Evolutionary conservation across 371 early-diverging fungal species (phyloP), one percentile per base, ranked within the genome.

Genomic region (Cokeromyces recurvatus): DNA sequence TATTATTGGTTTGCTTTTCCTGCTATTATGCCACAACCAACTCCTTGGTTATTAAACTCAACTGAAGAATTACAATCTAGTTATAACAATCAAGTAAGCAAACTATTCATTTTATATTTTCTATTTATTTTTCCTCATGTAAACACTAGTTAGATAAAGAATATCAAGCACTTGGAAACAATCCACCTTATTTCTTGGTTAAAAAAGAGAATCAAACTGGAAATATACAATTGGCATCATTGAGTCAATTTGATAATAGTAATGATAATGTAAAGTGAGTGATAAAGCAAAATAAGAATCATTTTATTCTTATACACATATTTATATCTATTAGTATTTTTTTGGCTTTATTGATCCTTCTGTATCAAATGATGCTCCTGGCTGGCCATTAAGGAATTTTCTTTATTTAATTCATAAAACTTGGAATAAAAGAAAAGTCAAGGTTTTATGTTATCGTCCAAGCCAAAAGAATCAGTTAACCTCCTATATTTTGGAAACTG

Each of bases 1-100:
- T 86, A 84, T 66, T 94, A 93, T 64, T 93, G 93, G 94, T 89
- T 92, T 55, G 91, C 81, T 9, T 94, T 91, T 57, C 97, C 97
- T 2, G 93, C 92, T 0, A 45, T 90, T 7, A 61, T 75, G 51
- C 74, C 82, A 7, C 53, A 62, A 22, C 37, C 51, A 17, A 35
- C 41, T 2, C 64, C 64, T 29, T 72, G 73, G 73, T 17, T 19
- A 9, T 22, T 14, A 29, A 38, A 38, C 29, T 29, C 29, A 29
- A 29, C 8, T 8, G 5, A 29, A 29, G 29, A 5, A 29, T 29
- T 29, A 29, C n/a, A n/a, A n/a, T n/a, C n/a, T n/a, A n/a, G n/a
- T n/a, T 29, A 8, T 29, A 5, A 29, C 29, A 29, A 5, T 8
- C 8, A 29, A 29, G 29, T 11, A 29, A 29, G 29, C 11, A 29